Percentiles rank a stretch among this genome's conserved stretches.
These are phyloP conservation scores for Pseudoperonospora humuli DNA, from an alignment of 352 stramenopile genomes.

Conservation along the genomic window DNA sequence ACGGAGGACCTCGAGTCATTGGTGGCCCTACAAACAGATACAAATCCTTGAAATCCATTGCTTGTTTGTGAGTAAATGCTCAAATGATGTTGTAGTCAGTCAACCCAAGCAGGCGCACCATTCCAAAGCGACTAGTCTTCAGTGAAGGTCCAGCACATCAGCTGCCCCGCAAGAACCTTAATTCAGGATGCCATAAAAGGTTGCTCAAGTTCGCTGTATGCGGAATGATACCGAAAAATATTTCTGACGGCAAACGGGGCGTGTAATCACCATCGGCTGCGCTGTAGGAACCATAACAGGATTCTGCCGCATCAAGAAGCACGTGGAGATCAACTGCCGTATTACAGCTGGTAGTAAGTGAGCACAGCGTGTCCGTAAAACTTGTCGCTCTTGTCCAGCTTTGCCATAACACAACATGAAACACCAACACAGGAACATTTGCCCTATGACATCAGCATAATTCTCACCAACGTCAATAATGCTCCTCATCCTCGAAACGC, in stretches of 20 bases:
- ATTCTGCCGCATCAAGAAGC: too few relatives aligned
- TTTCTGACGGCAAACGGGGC: slow-evolving; percentile 11
- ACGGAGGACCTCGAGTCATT: slow-evolving; percentile 22
- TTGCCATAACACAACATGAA: too few relatives aligned
- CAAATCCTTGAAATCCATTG: slow-evolving; percentile 23
- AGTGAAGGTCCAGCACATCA: neutral
- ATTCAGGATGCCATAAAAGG: neutral
- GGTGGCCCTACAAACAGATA: slow-evolving; percentile 24
- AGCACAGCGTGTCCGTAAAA: too few relatives aligned
- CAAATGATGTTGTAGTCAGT: slow-evolving; percentile 7
- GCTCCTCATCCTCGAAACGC: too few relatives aligned
- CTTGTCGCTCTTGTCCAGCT: too few relatives aligned
- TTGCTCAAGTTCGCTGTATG: slow-evolving; percentile 2
- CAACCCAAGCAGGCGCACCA: neutral
- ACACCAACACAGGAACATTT: too few relatives aligned
- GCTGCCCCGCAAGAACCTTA: slow-evolving; percentile 2
- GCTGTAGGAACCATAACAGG: neutral
- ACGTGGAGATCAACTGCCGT: too few relatives aligned
- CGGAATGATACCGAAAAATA: neutral
- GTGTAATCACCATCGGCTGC: slow-evolving; percentile 2
- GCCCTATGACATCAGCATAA: neutral
- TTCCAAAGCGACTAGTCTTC: neutral
- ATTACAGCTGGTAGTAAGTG: too few relatives aligned
- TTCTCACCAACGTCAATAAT: neutral
- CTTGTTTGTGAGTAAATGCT: slow-evolving; percentile 7